Conservation (phyloP, 257 asterid genomes). For the Nicotiana sylvestris region DNA sequence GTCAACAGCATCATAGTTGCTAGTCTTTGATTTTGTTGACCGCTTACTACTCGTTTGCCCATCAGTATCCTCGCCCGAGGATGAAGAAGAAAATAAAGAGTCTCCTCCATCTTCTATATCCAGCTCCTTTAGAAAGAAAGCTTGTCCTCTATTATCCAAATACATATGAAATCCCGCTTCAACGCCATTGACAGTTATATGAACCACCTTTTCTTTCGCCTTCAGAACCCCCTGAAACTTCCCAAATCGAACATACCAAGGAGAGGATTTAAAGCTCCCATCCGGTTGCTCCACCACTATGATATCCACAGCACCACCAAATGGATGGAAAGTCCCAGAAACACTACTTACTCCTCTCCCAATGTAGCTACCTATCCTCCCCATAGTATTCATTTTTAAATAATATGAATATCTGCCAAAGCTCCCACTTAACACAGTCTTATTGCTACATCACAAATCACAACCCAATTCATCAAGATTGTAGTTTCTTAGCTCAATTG, state of each 20-base stretch:
- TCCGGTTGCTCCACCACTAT: slow-evolving; percentile 90
- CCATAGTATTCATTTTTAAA: slow-evolving; percentile 76
- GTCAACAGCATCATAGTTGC: slow-evolving; percentile 33
- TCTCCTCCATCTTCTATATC: slow-evolving; percentile 48
- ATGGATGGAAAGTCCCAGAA: slow-evolving; percentile 94
- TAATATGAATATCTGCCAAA: slow-evolving; percentile 14
- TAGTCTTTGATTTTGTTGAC: slow-evolving; percentile 44
- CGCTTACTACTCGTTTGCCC: slow-evolving; percentile 25
- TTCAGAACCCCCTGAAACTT: slow-evolving; percentile 94
- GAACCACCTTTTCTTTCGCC: slow-evolving; percentile 79
- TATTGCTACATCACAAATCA: slow-evolving; percentile 16
- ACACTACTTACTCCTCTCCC: slow-evolving; percentile 68
- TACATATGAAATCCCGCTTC: slow-evolving; percentile 76
- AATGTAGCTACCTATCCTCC: slow-evolving; percentile 78
- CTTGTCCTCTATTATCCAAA: slow-evolving; percentile 85
- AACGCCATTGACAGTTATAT: slow-evolving; percentile 64
- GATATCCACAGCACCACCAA: slow-evolving; percentile 97
- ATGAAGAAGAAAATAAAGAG: slow-evolving; percentile 38
- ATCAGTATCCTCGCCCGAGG: slow-evolving; percentile 65
- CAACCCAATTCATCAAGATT: slow-evolving; percentile 14
- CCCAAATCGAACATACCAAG: slow-evolving; percentile 98
- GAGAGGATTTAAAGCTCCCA: slow-evolving; percentile 88
- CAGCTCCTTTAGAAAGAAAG: slow-evolving; percentile 69
- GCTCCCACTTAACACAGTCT: slow-evolving; percentile 20
- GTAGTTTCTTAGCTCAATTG: background rate